Percentiles rank a stretch among this genome's conserved stretches.
Evolutionary conservation across 108 stramenopile species (phyloP).

Genomic region (Cylindrotheca closterium): DNA sequence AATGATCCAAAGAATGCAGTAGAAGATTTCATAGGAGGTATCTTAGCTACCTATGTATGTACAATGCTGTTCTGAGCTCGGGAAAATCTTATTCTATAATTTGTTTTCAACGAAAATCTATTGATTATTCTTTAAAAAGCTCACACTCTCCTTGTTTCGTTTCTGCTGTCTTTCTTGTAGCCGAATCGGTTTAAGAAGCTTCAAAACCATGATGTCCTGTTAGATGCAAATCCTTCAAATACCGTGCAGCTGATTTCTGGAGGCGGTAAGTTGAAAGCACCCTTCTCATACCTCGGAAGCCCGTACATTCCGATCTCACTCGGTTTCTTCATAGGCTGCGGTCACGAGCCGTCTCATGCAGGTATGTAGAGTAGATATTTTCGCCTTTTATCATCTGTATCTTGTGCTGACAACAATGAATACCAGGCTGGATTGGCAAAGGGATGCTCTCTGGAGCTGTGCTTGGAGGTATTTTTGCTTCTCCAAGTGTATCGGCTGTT

Average conservation of each 20-base stretch:
- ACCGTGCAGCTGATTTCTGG: slow-evolving; percentile 80
- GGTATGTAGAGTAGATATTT: too few relatives aligned
- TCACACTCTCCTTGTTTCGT: too few relatives aligned
- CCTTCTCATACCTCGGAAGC: too few relatives aligned
- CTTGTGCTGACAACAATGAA: too few relatives aligned
- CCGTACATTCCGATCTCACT: too few relatives aligned
- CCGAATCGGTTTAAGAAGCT: slow-evolving; percentile 73
- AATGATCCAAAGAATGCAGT: slow-evolving; percentile 73
- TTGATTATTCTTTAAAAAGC: neutral
- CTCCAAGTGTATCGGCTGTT: slow-evolving; percentile 83
- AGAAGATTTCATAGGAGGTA: slow-evolving; percentile 74
- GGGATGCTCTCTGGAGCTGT: slow-evolving; percentile 97
- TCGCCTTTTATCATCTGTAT: too few relatives aligned
- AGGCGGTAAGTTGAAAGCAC: slow-evolving; percentile 68
- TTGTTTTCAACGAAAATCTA: neutral
- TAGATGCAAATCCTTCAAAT: slow-evolving; percentile 29
- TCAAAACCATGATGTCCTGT: slow-evolving; percentile 65
- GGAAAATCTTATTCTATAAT: too few relatives aligned
- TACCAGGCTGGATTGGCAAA: slow-evolving; percentile 88
- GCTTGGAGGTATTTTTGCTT: slow-evolving; percentile 96
- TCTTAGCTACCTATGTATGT: slow-evolving; percentile 61
- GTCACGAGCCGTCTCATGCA: slow-evolving; percentile 97
- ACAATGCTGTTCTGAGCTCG: too few relatives aligned
- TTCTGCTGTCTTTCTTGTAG: neutral
- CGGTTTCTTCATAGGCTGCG: slow-evolving; percentile 51